Evolutionary conservation across 176 grass and related monocot genomes (phyloP).

Genomic region (Ensete ventricosum): DNA sequence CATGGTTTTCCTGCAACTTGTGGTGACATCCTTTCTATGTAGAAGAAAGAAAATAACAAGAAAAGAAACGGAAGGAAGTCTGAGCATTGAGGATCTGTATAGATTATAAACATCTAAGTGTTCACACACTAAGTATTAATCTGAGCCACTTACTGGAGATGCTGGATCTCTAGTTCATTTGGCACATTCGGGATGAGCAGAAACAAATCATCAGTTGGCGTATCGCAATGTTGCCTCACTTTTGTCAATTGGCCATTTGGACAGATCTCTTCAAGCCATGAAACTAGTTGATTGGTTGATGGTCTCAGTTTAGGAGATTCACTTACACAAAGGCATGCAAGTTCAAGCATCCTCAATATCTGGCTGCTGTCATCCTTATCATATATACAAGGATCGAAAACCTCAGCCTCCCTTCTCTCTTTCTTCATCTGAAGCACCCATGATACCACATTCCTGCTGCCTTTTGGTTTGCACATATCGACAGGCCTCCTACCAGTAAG

Average conservation of each 20-base stretch:
- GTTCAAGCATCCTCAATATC: slow-evolving; percentile 55
- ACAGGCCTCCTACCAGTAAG: slow-evolving; percentile 70
- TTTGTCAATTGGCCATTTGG: slow-evolving; percentile 3
- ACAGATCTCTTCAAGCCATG: slow-evolving; percentile 63
- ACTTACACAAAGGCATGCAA: slow-evolving; percentile 70
- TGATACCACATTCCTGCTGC: slow-evolving; percentile 73
- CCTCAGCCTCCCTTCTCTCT: slow-evolving; percentile 53
- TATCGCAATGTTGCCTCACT: background rate
- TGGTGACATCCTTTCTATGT: no score
- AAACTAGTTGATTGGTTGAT: slow-evolving; percentile 51
- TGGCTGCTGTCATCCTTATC: slow-evolving; percentile 33
- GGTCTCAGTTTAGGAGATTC: slow-evolving; percentile 66
- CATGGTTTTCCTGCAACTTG: no score
- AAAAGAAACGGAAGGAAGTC: background rate
- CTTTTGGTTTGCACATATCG: slow-evolving; percentile 87
- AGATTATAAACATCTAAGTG: background rate
- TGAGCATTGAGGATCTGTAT: background rate
- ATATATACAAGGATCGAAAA: slow-evolving; percentile 59
- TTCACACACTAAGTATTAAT: background rate
- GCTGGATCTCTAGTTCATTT: no score
- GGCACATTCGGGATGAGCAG: no score
- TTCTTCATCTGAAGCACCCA: slow-evolving; percentile 87
- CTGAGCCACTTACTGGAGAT: background rate
- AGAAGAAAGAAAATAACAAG: no score
- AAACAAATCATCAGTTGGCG: no score